Conservation (phyloP, 176 grass and related monocot species). For the maize (Zea mays) region DNA sequence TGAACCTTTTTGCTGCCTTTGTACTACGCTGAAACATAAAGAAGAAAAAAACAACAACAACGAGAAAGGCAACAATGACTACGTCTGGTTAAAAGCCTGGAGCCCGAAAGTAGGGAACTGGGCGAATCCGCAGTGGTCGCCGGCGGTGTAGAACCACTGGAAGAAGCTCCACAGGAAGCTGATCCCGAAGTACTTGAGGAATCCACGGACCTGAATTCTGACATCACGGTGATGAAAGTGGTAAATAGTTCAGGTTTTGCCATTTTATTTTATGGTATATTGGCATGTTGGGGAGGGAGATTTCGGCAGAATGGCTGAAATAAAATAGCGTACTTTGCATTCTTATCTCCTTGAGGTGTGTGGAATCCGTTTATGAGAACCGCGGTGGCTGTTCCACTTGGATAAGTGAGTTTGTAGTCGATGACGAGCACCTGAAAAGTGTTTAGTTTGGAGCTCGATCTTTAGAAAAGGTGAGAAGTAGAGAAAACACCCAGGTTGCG, state of each 20-base stretch:
- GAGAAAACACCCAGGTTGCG: neutral
- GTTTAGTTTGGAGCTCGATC: neutral
- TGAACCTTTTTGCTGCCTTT: neutral
- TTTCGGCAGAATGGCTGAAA: constrained; percentile 18
- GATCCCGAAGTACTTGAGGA: constrained; percentile 75
- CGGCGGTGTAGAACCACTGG: constrained; percentile 93
- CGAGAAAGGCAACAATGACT: neutral
- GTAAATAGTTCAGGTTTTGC: neutral
- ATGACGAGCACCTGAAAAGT: constrained; percentile 80
- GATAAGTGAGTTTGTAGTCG: constrained; percentile 93
- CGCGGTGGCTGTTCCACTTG: constrained; percentile 91
- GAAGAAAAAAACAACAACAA: neutral
- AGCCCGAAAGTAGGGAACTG: constrained; percentile 94
- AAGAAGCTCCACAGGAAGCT: constrained; percentile 97
- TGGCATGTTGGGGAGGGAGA: neutral
- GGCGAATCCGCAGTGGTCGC: constrained; percentile 75
- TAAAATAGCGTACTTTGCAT: constrained; percentile 58
- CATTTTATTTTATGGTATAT: neutral
- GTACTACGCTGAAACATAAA: neutral
- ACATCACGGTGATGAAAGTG: constrained; percentile 14
- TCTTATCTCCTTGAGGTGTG: constrained; percentile 83
- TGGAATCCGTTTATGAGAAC: constrained; percentile 97
- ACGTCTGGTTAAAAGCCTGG: constrained; percentile 92
- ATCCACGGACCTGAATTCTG: constrained; percentile 80
- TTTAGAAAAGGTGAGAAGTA: neutral